A percentile compares a stretch with the other conserved stretches of the same genome.
Conservation (phyloP, 768 basidiomycete species). For the Lactarius vividus region DNA sequence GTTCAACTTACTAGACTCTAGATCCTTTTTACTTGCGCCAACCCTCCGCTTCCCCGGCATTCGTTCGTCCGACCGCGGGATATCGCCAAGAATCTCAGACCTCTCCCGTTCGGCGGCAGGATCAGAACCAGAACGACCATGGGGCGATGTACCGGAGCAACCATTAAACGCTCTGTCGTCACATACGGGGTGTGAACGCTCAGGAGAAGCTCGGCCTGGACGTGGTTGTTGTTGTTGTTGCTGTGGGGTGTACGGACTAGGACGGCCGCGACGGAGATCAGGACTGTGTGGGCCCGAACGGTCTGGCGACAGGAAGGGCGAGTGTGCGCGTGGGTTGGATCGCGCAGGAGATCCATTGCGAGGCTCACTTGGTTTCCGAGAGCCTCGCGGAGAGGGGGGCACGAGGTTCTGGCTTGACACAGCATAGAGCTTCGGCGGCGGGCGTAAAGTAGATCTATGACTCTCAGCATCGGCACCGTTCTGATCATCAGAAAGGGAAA, state of each 20-base stretch:
- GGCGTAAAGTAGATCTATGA: slow-evolving; percentile 42
- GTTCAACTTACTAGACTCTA: slow-evolving; percentile 15
- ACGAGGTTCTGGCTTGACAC: slow-evolving; percentile 37
- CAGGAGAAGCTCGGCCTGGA: slow-evolving; percentile 28
- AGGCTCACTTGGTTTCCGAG: slow-evolving; percentile 21
- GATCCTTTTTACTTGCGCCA: slow-evolving; percentile 10
- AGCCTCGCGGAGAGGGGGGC: slow-evolving; percentile 20
- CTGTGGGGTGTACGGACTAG: slow-evolving; percentile 10
- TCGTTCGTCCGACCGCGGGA: slow-evolving; percentile 18
- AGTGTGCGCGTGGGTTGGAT: slow-evolving; percentile 21
- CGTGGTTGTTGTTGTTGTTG: slow-evolving; percentile 25
- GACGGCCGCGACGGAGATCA: slow-evolving; percentile 21
- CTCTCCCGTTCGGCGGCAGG: slow-evolving; percentile 48
- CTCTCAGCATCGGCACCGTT: slow-evolving; percentile 56
- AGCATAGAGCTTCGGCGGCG: slow-evolving; percentile 37
- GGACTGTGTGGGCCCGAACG: slow-evolving; percentile 22
- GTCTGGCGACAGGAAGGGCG: slow-evolving; percentile 27
- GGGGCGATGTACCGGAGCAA: slow-evolving; percentile 29
- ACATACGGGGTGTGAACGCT: slow-evolving; percentile 27
- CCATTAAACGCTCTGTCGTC: slow-evolving; percentile 15
- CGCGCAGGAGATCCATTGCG: slow-evolving; percentile 26
- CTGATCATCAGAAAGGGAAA: slow-evolving; percentile 54
- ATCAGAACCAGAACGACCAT: slow-evolving; percentile 51
- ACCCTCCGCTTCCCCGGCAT: slow-evolving; percentile 11
- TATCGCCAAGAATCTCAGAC: slow-evolving; percentile 13